Conservation (phyloP, 1,284 basidiomycete genomes). For the Cerrena zonata region DNA sequence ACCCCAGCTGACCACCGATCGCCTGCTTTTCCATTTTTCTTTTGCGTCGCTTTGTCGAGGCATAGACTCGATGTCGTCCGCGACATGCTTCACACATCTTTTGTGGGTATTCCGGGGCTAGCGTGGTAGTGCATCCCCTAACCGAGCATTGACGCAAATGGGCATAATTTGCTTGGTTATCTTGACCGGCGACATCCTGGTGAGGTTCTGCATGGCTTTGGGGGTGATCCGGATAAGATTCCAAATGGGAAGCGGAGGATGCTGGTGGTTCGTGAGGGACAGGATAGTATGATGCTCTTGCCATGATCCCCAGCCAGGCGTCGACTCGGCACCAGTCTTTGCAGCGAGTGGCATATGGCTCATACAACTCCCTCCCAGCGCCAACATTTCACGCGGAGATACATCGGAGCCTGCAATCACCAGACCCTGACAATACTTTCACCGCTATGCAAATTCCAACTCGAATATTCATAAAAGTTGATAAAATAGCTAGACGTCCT, state of each 20-base stretch:
- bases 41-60: slow-evolving; percentile 45
- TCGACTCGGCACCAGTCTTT: slow-evolving; percentile 8
- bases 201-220: background rate
- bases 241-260: background rate
- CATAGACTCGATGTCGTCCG: slow-evolving; percentile 46
- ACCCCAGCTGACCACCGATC: slow-evolving; percentile 25
- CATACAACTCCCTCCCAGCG: too few relatives aligned
- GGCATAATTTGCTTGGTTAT: slow-evolving; percentile 2
- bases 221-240: background rate
- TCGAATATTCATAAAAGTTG: too few relatives aligned
- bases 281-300: slow-evolving; percentile 1
- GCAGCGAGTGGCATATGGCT: background rate
- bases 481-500: too few relatives aligned
- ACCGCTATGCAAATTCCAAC: too few relatives aligned
- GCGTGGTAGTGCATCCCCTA: slow-evolving; percentile 26
- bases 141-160: slow-evolving; percentile 23
- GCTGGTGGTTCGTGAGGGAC: background rate
- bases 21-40: slow-evolving; percentile 48
- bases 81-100: slow-evolving; percentile 54
- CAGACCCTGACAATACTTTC: too few relatives aligned
- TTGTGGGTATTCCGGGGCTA: slow-evolving; percentile 25
- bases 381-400: too few relatives aligned
- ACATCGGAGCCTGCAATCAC: too few relatives aligned
- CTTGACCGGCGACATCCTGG: background rate
- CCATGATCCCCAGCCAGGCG: slow-evolving; percentile 8